Evolutionary conservation across 192 early-diverging fungal species (phyloP).

Genomic region (Backusella mclennaniae): DNA sequence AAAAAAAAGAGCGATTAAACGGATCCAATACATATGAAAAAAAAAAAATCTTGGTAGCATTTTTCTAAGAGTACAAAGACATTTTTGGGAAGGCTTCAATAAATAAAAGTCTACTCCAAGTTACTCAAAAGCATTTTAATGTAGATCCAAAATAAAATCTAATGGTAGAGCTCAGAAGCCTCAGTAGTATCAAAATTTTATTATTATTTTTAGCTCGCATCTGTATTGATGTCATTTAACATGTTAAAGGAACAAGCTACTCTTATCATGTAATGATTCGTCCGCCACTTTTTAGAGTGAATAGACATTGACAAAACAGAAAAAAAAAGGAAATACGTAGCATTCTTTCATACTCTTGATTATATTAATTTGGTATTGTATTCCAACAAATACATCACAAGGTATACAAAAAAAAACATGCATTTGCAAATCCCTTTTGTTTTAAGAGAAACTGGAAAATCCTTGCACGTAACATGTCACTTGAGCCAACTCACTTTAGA

Average conservation of each 20-base stretch:
- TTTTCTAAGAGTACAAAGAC: not conserved
- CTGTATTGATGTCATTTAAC: not conserved
- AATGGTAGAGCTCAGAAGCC: not conserved
- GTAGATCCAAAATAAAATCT: conserved; percentile 1
- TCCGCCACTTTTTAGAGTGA: not conserved
- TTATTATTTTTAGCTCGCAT: not conserved
- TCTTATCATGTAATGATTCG: not conserved
- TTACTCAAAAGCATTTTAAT: not conserved
- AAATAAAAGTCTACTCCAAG: not conserved
- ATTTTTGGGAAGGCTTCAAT: not conserved
- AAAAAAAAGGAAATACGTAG: not conserved
- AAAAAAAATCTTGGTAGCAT: not conserved
- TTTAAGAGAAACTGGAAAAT: not conserved
- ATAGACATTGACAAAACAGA: not conserved
- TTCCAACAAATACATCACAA: not conserved
- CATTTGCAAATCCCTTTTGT: not conserved
- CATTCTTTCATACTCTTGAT: not conserved
- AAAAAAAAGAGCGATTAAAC: not conserved
- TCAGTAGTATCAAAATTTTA: not conserved
- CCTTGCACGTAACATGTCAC: not conserved
- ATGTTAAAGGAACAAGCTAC: not conserved
- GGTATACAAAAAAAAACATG: not conserved
- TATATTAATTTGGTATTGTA: not conserved
- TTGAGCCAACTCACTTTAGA: not conserved
- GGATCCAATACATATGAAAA: not conserved